These are phyloP conservation scores for Boletus patriciae DNA, from an alignment of 768 basidiomycete species.

Conservation along the genomic window DNA sequence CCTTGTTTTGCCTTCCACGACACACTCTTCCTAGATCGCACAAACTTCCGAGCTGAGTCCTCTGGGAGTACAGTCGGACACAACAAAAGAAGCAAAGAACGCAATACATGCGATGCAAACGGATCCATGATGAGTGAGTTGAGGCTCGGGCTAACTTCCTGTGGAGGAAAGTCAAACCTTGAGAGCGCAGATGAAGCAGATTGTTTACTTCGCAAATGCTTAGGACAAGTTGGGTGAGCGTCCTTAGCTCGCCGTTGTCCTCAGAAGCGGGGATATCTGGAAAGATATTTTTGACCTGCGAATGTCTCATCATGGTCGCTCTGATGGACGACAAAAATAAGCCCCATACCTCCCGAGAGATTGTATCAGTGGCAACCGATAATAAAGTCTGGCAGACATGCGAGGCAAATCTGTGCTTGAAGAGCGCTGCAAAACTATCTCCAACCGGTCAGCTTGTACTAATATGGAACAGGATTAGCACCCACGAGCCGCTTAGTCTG, in stretches of 20 bases:
- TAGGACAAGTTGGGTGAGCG: slow-evolving; percentile 59
- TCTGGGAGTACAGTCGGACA: slow-evolving; percentile 54
- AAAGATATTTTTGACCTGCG: slow-evolving; percentile 54
- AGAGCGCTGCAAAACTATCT: slow-evolving; percentile 59
- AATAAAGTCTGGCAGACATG: slow-evolving; percentile 94
- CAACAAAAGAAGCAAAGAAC: slow-evolving; percentile 76
- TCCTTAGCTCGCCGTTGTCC: slow-evolving; percentile 66
- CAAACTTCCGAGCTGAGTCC: slow-evolving; percentile 37
- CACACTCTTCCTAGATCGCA: slow-evolving; percentile 85
- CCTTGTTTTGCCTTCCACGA: slow-evolving; percentile 83
- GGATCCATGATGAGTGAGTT: slow-evolving; percentile 73
- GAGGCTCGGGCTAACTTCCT: slow-evolving; percentile 74
- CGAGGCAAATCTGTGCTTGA: slow-evolving; percentile 86
- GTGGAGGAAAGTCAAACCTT: slow-evolving; percentile 9
- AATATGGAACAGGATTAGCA: slow-evolving; percentile 20
- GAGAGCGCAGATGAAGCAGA: slow-evolving; percentile 12
- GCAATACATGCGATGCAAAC: slow-evolving; percentile 89
- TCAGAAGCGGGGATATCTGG: slow-evolving; percentile 46
- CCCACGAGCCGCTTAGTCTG: slow-evolving; percentile 85
- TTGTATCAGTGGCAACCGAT: slow-evolving; percentile 59
- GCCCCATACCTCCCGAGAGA: slow-evolving; percentile 62
- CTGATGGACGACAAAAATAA: background rate
- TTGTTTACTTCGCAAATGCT: slow-evolving; percentile 63
- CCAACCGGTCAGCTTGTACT: slow-evolving; percentile 2
- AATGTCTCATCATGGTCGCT: background rate